Base-by-base conservation (phyloP, 768 basidiomycete genomes). In the Amanita subjunquillea region DNA sequence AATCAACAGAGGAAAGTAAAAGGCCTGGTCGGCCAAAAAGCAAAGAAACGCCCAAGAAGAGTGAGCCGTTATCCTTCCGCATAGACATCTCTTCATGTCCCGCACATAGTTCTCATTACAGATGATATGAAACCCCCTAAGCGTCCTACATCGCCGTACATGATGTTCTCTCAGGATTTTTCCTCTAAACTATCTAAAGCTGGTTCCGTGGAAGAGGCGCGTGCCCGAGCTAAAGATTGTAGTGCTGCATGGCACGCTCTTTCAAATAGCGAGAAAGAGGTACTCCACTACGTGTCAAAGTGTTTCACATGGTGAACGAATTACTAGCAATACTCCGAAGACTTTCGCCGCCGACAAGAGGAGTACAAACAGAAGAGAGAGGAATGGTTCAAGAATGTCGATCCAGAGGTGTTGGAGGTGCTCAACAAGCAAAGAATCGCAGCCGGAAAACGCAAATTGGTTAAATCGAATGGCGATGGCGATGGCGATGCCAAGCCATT, bases 211-310 rank as follows among this genome's bases (percentile, higher is more conserved):
- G 22, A 20, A 13, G 42, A 62, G 13, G 0, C 0, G 8, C n/a
- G 13, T 7, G 34, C 7, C 15, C 37, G 6, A 15, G 3, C 22
- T 5, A 54, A 30, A n/a, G 50, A 49, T 8, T 23, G 13, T 20
- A 27, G 29, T 13, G 43, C n/a, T 34, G 48, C 54, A 3, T 75
- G 73, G 74, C 60, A 44, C 0, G 54, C 44, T 3, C 54, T 72
- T n/a, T 54, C 70, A 4, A 59, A 57, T 9, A 57, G 51, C 3
- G 67, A 74, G 53, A 74, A 66, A 48, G 58, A 72, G 57, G 73
- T 71, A 32, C 22, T 62, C 10, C 3, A 49, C n/a, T 44, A 32
- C 25, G 7, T 22, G n/a, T 22, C 42, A 4, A 27, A 36, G 34
- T 25, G 40, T 29, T 25, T 2, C 7, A 23, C 25, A 23, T 27